Base-by-base conservation (phyloP, 345 rosid genomes). In the Kernera saxatilis region DNA sequence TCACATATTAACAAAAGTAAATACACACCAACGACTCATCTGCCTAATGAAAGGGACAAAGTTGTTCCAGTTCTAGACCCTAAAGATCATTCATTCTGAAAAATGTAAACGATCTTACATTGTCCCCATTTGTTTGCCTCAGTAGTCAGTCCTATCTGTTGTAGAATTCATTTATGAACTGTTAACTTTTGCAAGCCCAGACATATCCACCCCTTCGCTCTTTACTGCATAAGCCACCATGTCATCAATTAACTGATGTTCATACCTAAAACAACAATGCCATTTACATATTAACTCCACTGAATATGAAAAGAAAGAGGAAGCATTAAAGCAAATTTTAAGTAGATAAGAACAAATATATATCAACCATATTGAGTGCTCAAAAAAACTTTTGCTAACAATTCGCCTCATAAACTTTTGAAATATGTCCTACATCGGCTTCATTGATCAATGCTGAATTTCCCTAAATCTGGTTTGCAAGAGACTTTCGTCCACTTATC, bases 141-240 rank as follows among this genome's bases (percentile, higher is more conserved):
- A n/a, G n/a, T n/a, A n/a, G n/a, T 48, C 21, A 83, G 76, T 58
- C 87, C 88, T 77, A 70, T 78, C 91, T 86, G 88, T 63, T 52
- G 15, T 80, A 72, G 2, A 43, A 51, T 32, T 50, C 57, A 58
- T 43, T 26, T 5, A 29, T 22, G 23, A 17, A 77, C 11, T 26
- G 30, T 70, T 17, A 40, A 27, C n/a, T 94, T 84, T 94, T 94
- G 85, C 99, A 94, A 15, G 99, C 96, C 97, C 99, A 94, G 8
- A 89, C 95, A 86, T 91, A 94, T 71, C 99, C 97, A 21, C 99
- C 99, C n/a, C n/a, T 60, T 88, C 97, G 56, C 99, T 94, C 83
- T 94, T 94, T 55, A 94, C 1, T 14, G 88, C 95, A 77, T 94
- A 94, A 64, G 99, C 99, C 45, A 94, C 97, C 99, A 94, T 94